phyloP scores from a whole-genome alignment of 306 rosid genomes.

The Psophocarpus tetragonolobus region DNA sequence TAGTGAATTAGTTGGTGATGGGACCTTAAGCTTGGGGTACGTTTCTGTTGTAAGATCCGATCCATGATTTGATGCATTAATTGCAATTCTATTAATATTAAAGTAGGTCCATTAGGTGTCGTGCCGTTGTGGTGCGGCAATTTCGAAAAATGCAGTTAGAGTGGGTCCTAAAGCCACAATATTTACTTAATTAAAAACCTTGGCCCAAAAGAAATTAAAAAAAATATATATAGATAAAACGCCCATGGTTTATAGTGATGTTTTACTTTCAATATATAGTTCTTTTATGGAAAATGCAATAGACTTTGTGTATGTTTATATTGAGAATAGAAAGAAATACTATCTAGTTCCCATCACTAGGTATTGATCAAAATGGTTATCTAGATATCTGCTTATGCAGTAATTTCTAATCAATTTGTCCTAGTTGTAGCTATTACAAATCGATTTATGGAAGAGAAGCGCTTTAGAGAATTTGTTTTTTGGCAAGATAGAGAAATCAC shows the following conservation, averaged over 20 bases:
- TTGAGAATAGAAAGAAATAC: constrained; percentile 2
- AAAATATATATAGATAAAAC: not conserved
- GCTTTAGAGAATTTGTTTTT: constrained; percentile 9
- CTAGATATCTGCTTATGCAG: not conserved
- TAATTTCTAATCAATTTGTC: constrained; percentile 4
- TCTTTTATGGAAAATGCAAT: not conserved
- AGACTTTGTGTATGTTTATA: not conserved
- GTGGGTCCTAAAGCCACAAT: constrained; percentile 24
- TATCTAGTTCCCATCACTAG: constrained; percentile 4
- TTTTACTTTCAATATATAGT: not conserved
- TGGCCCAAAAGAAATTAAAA: not conserved
- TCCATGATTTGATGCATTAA: constrained; percentile 28
- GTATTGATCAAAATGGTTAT: not conserved
- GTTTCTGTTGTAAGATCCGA: constrained; percentile 23
- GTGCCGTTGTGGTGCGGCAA: constrained; percentile 35
- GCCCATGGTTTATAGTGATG: not conserved
- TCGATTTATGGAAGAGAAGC: not conserved
- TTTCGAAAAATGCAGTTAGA: constrained; percentile 29
- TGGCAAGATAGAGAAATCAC: no score
- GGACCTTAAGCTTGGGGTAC: constrained; percentile 21
- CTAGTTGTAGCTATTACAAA: not conserved
- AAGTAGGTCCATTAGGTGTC: constrained; percentile 24
- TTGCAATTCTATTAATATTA: constrained; percentile 24
- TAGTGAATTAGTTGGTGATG: not conserved
- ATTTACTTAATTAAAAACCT: not conserved